phyloP scores from a whole-genome alignment of 2,329 filamentous ascomycete genomes.

The Cordyceps tenuipes region DNA sequence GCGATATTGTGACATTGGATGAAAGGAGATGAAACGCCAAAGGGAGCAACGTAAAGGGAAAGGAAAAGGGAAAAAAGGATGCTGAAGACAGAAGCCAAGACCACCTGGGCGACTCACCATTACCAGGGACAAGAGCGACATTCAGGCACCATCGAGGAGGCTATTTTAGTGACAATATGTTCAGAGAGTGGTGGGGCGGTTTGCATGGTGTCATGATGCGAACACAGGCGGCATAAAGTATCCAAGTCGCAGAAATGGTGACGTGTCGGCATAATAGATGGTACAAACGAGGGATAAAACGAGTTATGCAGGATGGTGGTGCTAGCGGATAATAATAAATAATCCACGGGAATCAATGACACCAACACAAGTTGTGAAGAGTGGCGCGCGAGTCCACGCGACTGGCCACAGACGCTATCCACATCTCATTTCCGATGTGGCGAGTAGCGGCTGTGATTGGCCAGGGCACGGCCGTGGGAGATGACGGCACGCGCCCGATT shows the following conservation, averaged over 20 bases:
- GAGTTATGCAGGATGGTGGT: no score
- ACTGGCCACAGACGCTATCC: background rate
- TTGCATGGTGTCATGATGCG: background rate
- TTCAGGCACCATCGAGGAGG: background rate
- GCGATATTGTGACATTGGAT: no score
- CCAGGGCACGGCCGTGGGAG: background rate
- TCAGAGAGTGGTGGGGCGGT: background rate
- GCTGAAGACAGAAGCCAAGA: background rate
- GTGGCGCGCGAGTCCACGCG: background rate
- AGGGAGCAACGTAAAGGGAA: no score
- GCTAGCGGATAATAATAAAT: no score
- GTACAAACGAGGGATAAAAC: background rate
- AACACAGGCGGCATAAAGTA: background rate
- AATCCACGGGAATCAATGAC: background rate
- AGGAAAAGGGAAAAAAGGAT: background rate
- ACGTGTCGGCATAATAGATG: no score
- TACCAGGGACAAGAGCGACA: background rate
- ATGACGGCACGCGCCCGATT: conserved; percentile 11
- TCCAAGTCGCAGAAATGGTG: background rate
- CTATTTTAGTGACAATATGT: background rate
- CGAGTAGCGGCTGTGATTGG: background rate
- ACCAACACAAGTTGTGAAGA: background rate
- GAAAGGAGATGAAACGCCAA: no score
- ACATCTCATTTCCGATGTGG: conserved; percentile 8
- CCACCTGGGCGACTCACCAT: background rate